Conservation (phyloP, 129 eudicot species). For the Helichrysum umbraculigerum region DNA sequence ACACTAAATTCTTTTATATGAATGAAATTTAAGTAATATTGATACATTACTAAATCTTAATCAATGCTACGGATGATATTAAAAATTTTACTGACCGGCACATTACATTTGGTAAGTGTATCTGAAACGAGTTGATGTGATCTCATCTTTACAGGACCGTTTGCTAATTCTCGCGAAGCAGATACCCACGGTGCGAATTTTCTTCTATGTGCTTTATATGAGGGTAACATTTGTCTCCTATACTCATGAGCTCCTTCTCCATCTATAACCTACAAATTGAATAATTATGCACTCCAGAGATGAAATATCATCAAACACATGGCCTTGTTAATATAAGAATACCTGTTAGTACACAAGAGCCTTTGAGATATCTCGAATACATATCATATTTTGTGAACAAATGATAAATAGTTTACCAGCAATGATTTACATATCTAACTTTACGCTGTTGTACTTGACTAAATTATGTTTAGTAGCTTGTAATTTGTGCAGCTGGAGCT, state of each 20-base stretch:
- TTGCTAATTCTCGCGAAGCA: conserved; percentile 22
- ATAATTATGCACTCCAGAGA: not conserved
- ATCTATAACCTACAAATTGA: conserved; percentile 63
- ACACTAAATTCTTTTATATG: too few relatives aligned
- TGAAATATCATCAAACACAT: not conserved
- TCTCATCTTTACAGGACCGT: conserved; percentile 25
- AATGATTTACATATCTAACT: not conserved
- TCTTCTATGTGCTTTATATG: conserved; percentile 82
- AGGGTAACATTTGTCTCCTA: conserved; percentile 69
- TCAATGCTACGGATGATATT: conserved; percentile 5
- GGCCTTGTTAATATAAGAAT: not conserved
- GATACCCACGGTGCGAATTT: conserved; percentile 39
- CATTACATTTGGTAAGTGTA: conserved; percentile 63
- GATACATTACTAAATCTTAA: not conserved
- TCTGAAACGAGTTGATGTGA: conserved; percentile 59
- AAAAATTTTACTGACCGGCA: conserved; percentile 61
- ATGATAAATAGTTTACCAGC: too few relatives aligned
- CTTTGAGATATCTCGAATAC: too few relatives aligned
- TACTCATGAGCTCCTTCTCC: conserved; percentile 88
- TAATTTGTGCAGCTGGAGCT: too few relatives aligned
- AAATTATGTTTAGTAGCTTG: not conserved
- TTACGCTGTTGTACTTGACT: not conserved
- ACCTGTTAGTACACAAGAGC: too few relatives aligned
- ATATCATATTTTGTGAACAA: too few relatives aligned
- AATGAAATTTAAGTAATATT: too few relatives aligned